Evolutionary conservation across 2,329 filamentous ascomycete genomes (phyloP).

Genomic region (Monilinia aucupariae): DNA sequence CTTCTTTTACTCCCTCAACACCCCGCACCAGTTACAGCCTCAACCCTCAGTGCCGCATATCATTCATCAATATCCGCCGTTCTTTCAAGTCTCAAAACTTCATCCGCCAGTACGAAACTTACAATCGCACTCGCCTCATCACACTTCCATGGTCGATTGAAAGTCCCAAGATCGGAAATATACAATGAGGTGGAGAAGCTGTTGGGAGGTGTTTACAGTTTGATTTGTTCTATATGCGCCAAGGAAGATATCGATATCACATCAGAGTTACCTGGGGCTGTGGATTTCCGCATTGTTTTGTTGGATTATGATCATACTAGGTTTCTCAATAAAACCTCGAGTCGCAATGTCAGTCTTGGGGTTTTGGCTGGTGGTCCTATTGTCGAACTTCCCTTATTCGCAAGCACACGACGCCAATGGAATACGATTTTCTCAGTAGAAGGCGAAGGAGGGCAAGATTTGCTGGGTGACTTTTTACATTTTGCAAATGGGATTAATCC

Average conservation of each 20-base stretch:
- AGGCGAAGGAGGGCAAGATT: slow-evolving; percentile 55
- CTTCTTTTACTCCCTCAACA: slow-evolving; percentile 61
- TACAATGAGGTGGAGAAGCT: slow-evolving; percentile 70
- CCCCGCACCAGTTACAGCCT: slow-evolving; percentile 48
- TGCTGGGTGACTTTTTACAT: slow-evolving; percentile 48
- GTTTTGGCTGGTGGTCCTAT: slow-evolving; percentile 35
- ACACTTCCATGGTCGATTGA: slow-evolving; percentile 43
- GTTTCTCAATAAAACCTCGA: slow-evolving; percentile 38
- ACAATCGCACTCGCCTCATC: slow-evolving; percentile 57
- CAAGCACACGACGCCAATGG: slow-evolving; percentile 55
- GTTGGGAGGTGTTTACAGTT: slow-evolving; percentile 70
- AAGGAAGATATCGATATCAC: slow-evolving; percentile 51
- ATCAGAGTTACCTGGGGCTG: slow-evolving; percentile 60
- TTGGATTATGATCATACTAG: slow-evolving; percentile 52
- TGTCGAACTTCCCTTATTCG: slow-evolving; percentile 47
- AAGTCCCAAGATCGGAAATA: slow-evolving; percentile 46
- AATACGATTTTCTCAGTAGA: slow-evolving; percentile 59
- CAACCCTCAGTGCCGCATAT: slow-evolving; percentile 54
- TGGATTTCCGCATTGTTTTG: slow-evolving; percentile 71
- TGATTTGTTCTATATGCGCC: slow-evolving; percentile 68
- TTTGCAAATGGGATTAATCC: slow-evolving; percentile 44
- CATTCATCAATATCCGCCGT: slow-evolving; percentile 51
- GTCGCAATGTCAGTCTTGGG: not conserved
- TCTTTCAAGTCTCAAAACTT: slow-evolving; percentile 45
- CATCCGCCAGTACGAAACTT: slow-evolving; percentile 33